Evolutionary conservation across 169 alveolate species (phyloP).

Genomic region (Plasmodium gonderi): DNA sequence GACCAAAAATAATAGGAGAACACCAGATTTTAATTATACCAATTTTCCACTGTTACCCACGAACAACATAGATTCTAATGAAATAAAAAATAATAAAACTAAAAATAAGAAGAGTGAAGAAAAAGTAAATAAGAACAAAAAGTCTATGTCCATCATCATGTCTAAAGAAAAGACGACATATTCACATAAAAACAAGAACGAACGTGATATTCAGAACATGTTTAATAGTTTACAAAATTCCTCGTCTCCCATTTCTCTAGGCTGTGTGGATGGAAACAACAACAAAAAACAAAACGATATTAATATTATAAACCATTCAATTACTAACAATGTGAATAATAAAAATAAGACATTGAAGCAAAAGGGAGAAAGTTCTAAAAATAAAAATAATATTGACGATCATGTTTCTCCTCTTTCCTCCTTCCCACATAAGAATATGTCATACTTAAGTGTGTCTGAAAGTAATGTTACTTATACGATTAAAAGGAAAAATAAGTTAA

Average conservation of each 20-base stretch:
- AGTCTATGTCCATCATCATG: neutral
- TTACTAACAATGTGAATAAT: neutral
- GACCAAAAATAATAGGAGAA: neutral
- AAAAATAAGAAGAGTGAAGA: neutral
- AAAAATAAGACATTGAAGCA: neutral
- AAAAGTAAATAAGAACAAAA: neutral
- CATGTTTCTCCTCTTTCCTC: neutral
- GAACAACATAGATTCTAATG: neutral
- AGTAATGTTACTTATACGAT: conserved; percentile 57
- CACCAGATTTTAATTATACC: neutral
- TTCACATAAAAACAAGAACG: neutral
- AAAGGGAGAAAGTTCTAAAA: neutral
- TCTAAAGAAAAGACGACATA: neutral
- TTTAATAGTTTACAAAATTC: conserved; percentile 34
- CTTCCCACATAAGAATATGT: neutral
- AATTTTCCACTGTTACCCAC: conserved; percentile 2
- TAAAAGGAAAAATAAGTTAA: conserved; percentile 38
- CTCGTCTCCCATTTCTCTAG: neutral
- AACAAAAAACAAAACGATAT: conserved; percentile 1
- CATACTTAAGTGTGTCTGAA: conserved; percentile 25
- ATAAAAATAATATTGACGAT: neutral
- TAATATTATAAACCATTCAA: neutral
- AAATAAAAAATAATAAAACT: neutral
- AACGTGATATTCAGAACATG: neutral
- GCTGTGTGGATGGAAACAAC: neutral